phyloP scores from a whole-genome alignment of 192 early-diverging fungal species.

The Coemansia sp. region DNA sequence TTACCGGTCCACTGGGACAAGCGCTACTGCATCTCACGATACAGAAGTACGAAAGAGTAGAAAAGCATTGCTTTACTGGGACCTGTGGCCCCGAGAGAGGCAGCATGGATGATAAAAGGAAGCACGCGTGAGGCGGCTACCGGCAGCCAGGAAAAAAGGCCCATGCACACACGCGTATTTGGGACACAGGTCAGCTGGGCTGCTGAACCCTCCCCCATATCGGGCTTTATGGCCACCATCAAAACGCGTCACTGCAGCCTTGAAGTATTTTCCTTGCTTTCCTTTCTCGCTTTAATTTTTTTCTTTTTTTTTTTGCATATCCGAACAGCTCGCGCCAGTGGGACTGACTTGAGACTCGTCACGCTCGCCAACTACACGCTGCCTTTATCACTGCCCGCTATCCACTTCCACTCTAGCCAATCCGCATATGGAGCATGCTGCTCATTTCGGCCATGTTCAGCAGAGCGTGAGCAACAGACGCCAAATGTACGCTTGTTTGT shows the following conservation, averaged over 20 bases:
- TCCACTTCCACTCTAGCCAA: conserved; percentile 1
- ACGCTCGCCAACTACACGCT: not conserved
- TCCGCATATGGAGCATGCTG: conserved; percentile 37
- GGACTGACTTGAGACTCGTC: not conserved
- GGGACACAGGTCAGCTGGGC: not conserved
- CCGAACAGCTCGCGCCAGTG: not conserved
- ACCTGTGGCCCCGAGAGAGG: not conserved
- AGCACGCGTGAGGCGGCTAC: not conserved
- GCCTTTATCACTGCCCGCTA: not conserved
- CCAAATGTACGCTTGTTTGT: conserved; percentile 46
- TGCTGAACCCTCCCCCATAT: not conserved
- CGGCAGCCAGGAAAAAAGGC: not conserved
- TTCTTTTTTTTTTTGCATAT: conserved; percentile 24
- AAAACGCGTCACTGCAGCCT: conserved; percentile 12
- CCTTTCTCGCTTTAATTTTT: conserved; percentile 5
- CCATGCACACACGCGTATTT: not conserved
- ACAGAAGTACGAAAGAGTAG: not conserved
- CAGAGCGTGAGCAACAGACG: conserved; percentile 53
- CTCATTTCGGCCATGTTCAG: conserved; percentile 41
- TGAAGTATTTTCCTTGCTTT: conserved; percentile 1
- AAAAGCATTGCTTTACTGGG: not conserved
- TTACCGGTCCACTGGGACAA: not conserved
- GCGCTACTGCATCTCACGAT: not conserved
- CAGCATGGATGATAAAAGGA: not conserved
- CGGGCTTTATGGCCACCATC: not conserved